Evolutionary conservation across 768 basidiomycete genomes (phyloP).

Genomic region (Lentinula aciculospora): DNA sequence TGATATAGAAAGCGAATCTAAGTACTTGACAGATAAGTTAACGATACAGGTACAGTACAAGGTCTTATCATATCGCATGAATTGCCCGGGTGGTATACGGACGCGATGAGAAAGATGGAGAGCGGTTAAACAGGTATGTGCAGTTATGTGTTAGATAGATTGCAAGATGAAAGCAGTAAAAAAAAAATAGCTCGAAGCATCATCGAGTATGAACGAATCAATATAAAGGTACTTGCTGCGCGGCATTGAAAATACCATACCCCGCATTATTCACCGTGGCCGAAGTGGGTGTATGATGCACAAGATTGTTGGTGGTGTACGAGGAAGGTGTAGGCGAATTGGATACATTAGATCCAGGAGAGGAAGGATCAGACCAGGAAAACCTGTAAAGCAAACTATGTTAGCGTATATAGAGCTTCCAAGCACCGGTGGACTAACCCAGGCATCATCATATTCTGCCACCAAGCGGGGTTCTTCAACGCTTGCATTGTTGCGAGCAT

Average conservation of each 20-base stretch:
- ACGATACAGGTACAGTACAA: too few relatives aligned
- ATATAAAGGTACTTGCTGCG: constrained; percentile 3
- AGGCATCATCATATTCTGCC: constrained; percentile 83
- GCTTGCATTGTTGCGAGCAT: constrained; percentile 70
- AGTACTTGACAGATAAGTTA: too few relatives aligned
- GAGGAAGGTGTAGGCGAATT: neutral
- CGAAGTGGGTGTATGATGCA: neutral
- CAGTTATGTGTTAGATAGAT: neutral
- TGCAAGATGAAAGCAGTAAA: neutral
- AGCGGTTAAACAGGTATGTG: neutral
- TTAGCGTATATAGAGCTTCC: constrained; percentile 9
- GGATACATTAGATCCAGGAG: constrained; percentile 13
- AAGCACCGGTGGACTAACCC: constrained; percentile 39
- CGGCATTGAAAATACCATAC: constrained; percentile 5
- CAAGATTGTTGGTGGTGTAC: neutral
- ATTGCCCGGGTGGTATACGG: too few relatives aligned
- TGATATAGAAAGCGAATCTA: too few relatives aligned
- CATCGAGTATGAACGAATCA: neutral
- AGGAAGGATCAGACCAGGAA: constrained; percentile 24
- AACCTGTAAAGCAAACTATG: constrained; percentile 14
- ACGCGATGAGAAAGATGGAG: neutral
- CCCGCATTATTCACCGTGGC: neutral
- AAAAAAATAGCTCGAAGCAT: neutral
- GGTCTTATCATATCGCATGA: too few relatives aligned
- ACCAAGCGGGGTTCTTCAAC: constrained; percentile 67